A percentile compares a stretch with the other conserved stretches of the same genome.
phyloP scores from a whole-genome alignment of 768 basidiomycete genomes.

The Auricularia cornea region DNA sequence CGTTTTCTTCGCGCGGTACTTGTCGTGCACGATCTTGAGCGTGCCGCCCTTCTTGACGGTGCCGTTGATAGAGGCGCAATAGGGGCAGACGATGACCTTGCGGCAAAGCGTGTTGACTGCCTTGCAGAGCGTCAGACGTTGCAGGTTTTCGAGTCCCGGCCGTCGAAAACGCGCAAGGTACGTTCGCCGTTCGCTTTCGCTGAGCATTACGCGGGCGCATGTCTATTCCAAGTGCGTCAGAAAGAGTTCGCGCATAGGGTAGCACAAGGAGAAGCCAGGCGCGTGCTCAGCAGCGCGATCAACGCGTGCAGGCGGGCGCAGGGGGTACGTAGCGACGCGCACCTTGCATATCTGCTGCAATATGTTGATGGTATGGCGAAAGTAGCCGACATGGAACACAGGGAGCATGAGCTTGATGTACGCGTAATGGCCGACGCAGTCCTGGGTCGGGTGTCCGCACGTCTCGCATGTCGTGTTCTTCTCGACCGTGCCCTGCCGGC shows the following conservation, averaged over 20 bases:
- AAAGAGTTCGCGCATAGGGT: background rate
- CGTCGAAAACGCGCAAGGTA: conserved; percentile 88
- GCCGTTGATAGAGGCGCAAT: conserved; percentile 90
- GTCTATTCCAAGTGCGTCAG: conserved; percentile 30
- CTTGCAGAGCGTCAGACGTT: conserved; percentile 74
- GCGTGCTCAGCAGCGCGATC: no score
- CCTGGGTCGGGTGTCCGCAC: conserved; percentile 82
- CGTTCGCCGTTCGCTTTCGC: conserved; percentile 74
- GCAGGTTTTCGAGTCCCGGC: conserved; percentile 86
- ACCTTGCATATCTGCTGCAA: conserved; percentile 98
- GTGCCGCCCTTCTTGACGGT: conserved; percentile 93
- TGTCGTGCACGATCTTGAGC: conserved; percentile 95
- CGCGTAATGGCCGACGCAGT: conserved; percentile 97
- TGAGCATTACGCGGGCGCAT: conserved; percentile 85
- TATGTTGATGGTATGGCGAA: conserved; percentile 89
- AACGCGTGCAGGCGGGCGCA: no score
- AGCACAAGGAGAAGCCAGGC: no score
- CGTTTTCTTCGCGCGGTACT: conserved; percentile 90
- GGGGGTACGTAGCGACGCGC: no score
- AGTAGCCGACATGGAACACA: conserved; percentile 97
- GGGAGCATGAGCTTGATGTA: conserved; percentile 97
- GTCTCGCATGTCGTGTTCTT: conserved; percentile 91
- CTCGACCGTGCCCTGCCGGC: conserved; percentile 85
- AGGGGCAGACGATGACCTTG: conserved; percentile 86
- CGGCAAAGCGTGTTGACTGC: conserved; percentile 79